phyloP scores from a whole-genome alignment of 441 rosid species.

The Populus tomentosa region DNA sequence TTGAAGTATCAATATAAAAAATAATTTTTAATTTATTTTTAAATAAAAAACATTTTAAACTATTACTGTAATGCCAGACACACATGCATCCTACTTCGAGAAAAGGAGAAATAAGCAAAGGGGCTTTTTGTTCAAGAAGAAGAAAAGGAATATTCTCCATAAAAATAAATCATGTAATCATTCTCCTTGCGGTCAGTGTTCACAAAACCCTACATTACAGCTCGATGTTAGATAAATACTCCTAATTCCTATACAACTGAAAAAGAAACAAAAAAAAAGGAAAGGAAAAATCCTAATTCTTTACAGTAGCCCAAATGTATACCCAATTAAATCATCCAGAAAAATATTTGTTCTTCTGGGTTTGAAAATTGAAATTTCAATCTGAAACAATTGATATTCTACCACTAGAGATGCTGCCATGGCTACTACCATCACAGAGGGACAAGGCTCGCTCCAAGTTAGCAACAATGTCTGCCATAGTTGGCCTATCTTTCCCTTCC shows the following conservation, averaged over 20 bases:
- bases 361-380: conserved; percentile 20
- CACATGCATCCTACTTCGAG: neutral
- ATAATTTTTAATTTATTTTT: too few relatives aligned
- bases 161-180: conserved; percentile 17
- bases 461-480: conserved; percentile 64
- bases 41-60: too few relatives aligned
- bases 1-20: too few relatives aligned
- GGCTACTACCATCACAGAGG: conserved; percentile 56
- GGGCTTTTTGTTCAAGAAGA: too few relatives aligned
- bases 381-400: conserved; percentile 57
- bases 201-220: conserved; percentile 25
- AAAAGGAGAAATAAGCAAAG: neutral
- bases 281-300: conserved; percentile 25
- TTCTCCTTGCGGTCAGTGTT: conserved; percentile 31
- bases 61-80: too few relatives aligned
- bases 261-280: neutral
- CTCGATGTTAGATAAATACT: conserved; percentile 36
- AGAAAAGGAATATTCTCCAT: neutral
- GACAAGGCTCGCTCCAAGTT: conserved; percentile 75
- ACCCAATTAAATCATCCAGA: conserved; percentile 3
- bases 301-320: conserved; percentile 29
- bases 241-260: neutral
- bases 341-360: conserved; percentile 3
- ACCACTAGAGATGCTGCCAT: conserved; percentile 70
- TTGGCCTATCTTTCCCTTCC: conserved; percentile 80